Conservation (phyloP, 306 rosid species). For the Casuarina equisetifolia region DNA sequence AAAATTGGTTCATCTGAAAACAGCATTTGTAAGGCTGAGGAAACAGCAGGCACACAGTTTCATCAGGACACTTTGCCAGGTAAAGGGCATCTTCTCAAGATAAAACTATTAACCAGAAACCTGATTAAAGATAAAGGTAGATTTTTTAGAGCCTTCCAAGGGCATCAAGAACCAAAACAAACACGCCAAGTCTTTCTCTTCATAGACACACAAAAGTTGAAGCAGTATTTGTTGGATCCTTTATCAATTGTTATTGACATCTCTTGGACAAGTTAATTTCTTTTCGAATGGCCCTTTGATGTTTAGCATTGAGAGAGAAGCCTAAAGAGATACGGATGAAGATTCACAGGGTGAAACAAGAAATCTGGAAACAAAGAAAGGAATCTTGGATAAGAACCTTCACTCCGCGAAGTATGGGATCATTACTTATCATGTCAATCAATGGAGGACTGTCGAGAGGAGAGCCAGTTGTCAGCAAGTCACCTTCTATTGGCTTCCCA, state of each 20-base stretch:
- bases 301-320: slow-evolving; percentile 1
- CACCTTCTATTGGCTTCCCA: slow-evolving; percentile 72
- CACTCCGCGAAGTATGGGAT: slow-evolving; percentile 81
- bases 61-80: not conserved
- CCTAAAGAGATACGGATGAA: slow-evolving; percentile 6
- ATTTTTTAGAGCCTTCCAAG: not conserved
- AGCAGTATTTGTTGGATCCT: not conserved
- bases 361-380: not conserved
- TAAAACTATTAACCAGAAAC: not conserved
- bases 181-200: not conserved
- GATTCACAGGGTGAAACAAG: slow-evolving; percentile 8
- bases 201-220: not conserved
- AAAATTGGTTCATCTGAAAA: not conserved
- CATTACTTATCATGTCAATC: slow-evolving; percentile 85
- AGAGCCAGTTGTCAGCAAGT: slow-evolving; percentile 70
- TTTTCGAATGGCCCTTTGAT: not conserved
- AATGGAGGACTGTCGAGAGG: slow-evolving; percentile 87
- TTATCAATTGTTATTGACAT: not conserved
- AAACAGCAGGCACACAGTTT: not conserved
- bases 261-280: not conserved
- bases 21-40: not conserved
- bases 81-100: not conserved
- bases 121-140: not conserved
- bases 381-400: slow-evolving; percentile 58
- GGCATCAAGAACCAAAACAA: not conserved